phyloP scores from a whole-genome alignment of 108 stramenopile species.

The Chaetoceros muelleri region DNA sequence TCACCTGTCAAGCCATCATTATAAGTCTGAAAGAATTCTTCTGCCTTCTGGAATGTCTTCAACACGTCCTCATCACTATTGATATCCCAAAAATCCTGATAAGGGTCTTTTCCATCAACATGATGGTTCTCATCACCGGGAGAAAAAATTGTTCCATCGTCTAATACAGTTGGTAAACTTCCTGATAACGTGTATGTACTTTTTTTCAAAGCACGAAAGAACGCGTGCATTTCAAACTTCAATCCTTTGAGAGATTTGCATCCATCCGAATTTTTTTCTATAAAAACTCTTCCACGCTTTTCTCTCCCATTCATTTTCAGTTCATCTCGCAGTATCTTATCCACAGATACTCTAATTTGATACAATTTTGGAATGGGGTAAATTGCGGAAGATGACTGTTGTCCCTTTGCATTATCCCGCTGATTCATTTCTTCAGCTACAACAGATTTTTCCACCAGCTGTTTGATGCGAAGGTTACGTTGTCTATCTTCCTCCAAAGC shows the following conservation, averaged over 20 bases:
- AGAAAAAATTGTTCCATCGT: constrained; percentile 36
- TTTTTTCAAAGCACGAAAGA: constrained; percentile 65
- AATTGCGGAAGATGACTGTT: not conserved
- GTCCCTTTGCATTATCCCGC: constrained; percentile 2
- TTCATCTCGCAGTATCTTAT: constrained; percentile 42
- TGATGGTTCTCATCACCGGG: constrained; percentile 11
- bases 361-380: constrained; percentile 38
- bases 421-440: constrained; percentile 2
- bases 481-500: constrained; percentile 28
- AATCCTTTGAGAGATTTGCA: constrained; percentile 43
- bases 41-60: constrained; percentile 47
- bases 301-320: constrained; percentile 70
- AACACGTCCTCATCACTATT: constrained; percentile 60
- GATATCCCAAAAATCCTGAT: constrained; percentile 26
- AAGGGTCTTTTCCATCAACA: not conserved
- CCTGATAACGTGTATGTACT: constrained; percentile 59
- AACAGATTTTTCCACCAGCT: constrained; percentile 20
- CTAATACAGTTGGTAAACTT: constrained; percentile 38
- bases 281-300: constrained; percentile 77
- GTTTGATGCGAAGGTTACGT: constrained; percentile 35
- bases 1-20: constrained; percentile 1
- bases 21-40: constrained; percentile 38
- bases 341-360: constrained; percentile 64
- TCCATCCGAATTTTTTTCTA: constrained; percentile 40
- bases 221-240: constrained; percentile 52